Evolutionary conservation across 805 yeast genomes (phyloP).

Genomic region (Candida silvatica): DNA sequence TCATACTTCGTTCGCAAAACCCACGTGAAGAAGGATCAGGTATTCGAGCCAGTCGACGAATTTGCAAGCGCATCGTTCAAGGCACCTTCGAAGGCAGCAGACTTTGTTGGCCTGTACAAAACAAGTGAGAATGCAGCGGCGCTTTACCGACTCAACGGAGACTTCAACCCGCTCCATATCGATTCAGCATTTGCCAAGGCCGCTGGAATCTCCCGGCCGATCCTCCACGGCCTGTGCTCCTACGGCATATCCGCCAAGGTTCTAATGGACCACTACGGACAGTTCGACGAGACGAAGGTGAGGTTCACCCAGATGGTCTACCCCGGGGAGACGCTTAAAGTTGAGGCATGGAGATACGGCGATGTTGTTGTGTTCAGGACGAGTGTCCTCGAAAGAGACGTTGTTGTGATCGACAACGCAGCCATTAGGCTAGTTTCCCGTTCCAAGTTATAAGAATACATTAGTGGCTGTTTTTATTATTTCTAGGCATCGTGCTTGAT

Average conservation of each 20-base stretch:
- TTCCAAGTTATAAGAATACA: slow-evolving; percentile 1
- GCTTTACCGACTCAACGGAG: slow-evolving; percentile 85
- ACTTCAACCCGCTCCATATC: slow-evolving; percentile 90
- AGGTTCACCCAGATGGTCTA: slow-evolving; percentile 87
- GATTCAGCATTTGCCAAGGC: slow-evolving; percentile 87
- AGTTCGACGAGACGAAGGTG: slow-evolving; percentile 75
- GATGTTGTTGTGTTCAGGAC: slow-evolving; percentile 69
- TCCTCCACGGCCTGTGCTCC: slow-evolving; percentile 86
- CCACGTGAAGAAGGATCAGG: slow-evolving; percentile 40
- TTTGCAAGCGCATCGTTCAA: slow-evolving; percentile 58
- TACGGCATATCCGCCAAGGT: slow-evolving; percentile 77
- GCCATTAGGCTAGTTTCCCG: slow-evolving; percentile 52
- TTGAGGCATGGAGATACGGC: slow-evolving; percentile 79
- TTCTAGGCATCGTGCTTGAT: slow-evolving; percentile 9
- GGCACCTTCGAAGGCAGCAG: slow-evolving; percentile 48
- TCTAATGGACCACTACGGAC: slow-evolving; percentile 72
- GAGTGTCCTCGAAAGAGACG: slow-evolving; percentile 67
- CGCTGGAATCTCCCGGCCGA: slow-evolving; percentile 80
- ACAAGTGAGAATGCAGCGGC: slow-evolving; percentile 77
- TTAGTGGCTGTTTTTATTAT: background rate
- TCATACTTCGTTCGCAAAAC: slow-evolving; percentile 79
- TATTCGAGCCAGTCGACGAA: slow-evolving; percentile 34
- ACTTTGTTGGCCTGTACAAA: slow-evolving; percentile 47
- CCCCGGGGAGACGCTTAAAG: slow-evolving; percentile 86
- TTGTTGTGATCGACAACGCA: slow-evolving; percentile 77